phyloP scores from a whole-genome alignment of 805 yeast species.

The Yarrowia porcina region DNA sequence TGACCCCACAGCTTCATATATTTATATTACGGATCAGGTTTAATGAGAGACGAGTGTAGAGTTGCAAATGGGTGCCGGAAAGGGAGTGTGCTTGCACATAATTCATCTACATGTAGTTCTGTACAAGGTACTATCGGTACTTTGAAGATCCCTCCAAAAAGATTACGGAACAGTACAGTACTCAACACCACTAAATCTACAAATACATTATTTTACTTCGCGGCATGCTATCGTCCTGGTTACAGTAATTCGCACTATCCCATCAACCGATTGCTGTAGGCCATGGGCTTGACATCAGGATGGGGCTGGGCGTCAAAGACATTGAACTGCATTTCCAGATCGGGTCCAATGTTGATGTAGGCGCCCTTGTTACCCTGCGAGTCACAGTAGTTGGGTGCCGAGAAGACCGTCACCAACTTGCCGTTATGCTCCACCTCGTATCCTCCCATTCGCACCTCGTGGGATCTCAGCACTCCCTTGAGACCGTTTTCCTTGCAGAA shows the following conservation, averaged over 20 bases:
- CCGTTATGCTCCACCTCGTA: conserved; percentile 85
- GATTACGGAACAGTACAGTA: too few relatives aligned
- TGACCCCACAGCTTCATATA: too few relatives aligned
- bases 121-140: too few relatives aligned
- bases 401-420: conserved; percentile 84
- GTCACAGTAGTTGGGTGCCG: conserved; percentile 98
- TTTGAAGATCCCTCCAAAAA: too few relatives aligned
- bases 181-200: neutral
- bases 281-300: conserved; percentile 93
- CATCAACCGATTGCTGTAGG: conserved; percentile 54
- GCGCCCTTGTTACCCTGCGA: conserved; percentile 89
- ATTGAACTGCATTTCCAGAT: conserved; percentile 48
- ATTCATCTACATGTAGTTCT: too few relatives aligned
- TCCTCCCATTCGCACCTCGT: conserved; percentile 92
- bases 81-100: too few relatives aligned
- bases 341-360: conserved; percentile 62
- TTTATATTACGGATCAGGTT: too few relatives aligned
- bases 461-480: conserved; percentile 83
- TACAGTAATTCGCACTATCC: too few relatives aligned
- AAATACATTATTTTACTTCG: neutral
- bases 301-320: conserved; percentile 82
- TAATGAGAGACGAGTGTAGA: too few relatives aligned
- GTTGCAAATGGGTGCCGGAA: too few relatives aligned
- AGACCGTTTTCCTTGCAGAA: conserved; percentile 72
- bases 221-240: neutral